These are phyloP conservation scores for Chalaropsis thielavioides DNA, from an alignment of 2,329 filamentous ascomycete species.

Conservation along the genomic window DNA sequence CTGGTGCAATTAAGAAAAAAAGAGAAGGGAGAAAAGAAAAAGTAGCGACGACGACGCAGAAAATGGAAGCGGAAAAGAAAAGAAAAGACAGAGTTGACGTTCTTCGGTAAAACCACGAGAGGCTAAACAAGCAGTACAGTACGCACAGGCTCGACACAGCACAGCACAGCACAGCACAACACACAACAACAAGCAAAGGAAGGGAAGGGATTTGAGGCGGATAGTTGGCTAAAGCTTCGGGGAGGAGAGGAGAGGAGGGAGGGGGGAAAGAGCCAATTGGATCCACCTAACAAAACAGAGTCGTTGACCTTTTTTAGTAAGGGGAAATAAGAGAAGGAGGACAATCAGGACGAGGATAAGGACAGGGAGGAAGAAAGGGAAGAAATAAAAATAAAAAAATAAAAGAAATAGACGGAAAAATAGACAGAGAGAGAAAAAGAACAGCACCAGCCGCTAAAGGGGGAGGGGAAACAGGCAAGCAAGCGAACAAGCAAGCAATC, in stretches of 20 bases:
- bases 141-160: too few relatives aligned
- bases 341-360: neutral
- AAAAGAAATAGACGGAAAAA: neutral
- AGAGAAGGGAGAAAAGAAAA: neutral
- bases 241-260: neutral
- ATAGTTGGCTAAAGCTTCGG: neutral
- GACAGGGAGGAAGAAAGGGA: neutral
- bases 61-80: conserved; percentile 5
- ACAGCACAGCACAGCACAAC: neutral
- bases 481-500: neutral
- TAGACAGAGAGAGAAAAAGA: neutral
- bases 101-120: neutral
- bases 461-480: neutral
- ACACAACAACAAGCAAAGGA: neutral
- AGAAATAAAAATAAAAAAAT: neutral
- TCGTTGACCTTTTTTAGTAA: neutral
- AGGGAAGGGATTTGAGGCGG: neutral
- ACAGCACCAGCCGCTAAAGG: neutral
- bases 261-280: neutral
- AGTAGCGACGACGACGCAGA: neutral
- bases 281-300: neutral
- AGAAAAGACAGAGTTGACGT: neutral
- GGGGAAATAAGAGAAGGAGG: neutral
- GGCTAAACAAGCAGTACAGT: neutral
- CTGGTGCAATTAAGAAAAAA: neutral